Percentiles rank a stretch among this genome's conserved stretches.
Evolutionary conservation across 2,329 filamentous ascomycete species (phyloP).

Genomic region (Clonostachys sp.): DNA sequence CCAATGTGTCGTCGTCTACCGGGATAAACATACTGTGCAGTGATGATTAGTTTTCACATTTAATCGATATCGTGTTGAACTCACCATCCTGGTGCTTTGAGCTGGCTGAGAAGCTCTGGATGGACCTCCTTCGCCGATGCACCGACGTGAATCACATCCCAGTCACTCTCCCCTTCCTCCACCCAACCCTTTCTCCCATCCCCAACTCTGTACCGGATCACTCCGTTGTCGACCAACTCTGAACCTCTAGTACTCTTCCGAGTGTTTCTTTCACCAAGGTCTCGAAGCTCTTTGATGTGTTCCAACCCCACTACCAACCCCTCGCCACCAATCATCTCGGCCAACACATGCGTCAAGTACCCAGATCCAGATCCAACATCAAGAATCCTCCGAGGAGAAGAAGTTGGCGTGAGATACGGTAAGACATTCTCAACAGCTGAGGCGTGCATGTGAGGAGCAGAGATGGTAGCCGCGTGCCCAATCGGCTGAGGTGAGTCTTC

Average conservation of each 20-base stretch:
- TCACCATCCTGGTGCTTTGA: conserved; percentile 69
- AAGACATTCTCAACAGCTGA: conserved; percentile 46
- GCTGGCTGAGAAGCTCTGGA: conserved; percentile 66
- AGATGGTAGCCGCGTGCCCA: conserved; percentile 52
- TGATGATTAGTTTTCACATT: not conserved
- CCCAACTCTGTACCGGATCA: conserved; percentile 67
- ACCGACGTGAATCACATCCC: conserved; percentile 94
- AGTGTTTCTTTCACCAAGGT: conserved; percentile 63
- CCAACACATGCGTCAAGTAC: conserved; percentile 85
- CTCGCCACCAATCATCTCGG: conserved; percentile 61
- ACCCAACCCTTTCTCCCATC: conserved; percentile 69
- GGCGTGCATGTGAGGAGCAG: conserved; percentile 59
- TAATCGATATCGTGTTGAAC: conserved; percentile 7
- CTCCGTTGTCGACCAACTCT: conserved; percentile 55
- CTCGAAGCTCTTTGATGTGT: conserved; percentile 62
- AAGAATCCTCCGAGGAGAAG: conserved; percentile 48
- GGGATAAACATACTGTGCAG: conserved; percentile 68
- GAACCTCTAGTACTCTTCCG: conserved; percentile 54
- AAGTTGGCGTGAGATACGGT: conserved; percentile 29
- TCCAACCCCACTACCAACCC: conserved; percentile 66
- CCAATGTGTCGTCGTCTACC: conserved; percentile 50
- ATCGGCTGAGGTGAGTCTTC: conserved; percentile 51
- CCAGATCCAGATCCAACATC: conserved; percentile 75
- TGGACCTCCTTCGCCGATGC: conserved; percentile 77
- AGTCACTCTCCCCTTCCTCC: conserved; percentile 51